These are phyloP conservation scores for Murraya paniculata DNA, from an alignment of 345 rosid species.

Conservation along the genomic window DNA sequence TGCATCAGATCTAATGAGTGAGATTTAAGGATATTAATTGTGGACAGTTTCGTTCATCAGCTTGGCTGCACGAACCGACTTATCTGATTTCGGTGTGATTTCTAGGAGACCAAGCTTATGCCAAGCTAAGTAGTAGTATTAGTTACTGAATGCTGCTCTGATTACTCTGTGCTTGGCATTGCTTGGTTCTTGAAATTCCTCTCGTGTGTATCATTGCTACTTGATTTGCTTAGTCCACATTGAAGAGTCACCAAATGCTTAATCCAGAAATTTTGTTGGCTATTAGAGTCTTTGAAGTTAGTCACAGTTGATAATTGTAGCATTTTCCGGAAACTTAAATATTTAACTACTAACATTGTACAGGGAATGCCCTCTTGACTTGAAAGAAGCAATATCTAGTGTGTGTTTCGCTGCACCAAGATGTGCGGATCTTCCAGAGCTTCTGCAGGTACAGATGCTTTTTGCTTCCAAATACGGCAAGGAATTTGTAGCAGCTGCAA, in stretches of 20 bases:
- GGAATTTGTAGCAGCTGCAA: slow-evolving; percentile 87
- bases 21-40: not conserved
- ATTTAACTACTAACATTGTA: slow-evolving; percentile 13
- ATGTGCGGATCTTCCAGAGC: slow-evolving; percentile 90
- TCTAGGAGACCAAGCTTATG: not conserved
- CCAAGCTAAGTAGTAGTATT: not conserved
- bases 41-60: not conserved
- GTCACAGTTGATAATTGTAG: not conserved
- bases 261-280: not conserved
- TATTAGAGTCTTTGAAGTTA: not conserved
- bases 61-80: not conserved
- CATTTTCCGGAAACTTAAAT: slow-evolving; percentile 5
- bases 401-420: slow-evolving; percentile 97
- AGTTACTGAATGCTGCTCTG: not conserved
- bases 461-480: slow-evolving; percentile 84
- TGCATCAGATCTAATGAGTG: not conserved
- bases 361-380: slow-evolving; percentile 96
- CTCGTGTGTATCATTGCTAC: not conserved
- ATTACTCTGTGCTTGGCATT: not conserved
- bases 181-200: not conserved
- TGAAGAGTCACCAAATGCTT: not conserved
- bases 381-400: slow-evolving; percentile 93
- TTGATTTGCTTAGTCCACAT: slow-evolving; percentile 1
- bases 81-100: not conserved
- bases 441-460: slow-evolving; percentile 85